Percentiles rank a stretch among this genome's conserved stretches.
Conservation (phyloP, 352 stramenopile genomes). For the Pythium rhizo-oryzae region DNA sequence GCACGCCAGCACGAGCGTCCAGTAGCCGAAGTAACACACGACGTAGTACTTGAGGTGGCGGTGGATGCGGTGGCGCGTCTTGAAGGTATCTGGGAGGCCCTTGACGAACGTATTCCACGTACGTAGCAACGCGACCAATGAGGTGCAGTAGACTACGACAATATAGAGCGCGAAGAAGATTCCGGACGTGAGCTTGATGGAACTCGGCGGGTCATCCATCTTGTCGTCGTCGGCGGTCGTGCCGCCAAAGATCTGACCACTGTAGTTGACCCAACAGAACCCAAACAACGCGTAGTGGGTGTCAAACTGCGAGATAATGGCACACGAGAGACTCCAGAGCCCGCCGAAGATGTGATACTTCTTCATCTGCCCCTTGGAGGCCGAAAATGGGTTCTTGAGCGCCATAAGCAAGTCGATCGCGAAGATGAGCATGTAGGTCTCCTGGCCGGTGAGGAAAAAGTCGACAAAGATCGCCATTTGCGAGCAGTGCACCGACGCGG, state of each 20-base stretch:
- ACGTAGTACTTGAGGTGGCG: constrained; percentile 88
- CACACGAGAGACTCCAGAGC: constrained; percentile 70
- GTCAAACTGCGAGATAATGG: constrained; percentile 73
- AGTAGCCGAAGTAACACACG: constrained; percentile 87
- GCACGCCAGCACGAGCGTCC: constrained; percentile 71
- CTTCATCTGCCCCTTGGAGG: constrained; percentile 79
- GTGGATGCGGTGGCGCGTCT: constrained; percentile 72
- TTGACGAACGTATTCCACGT: constrained; percentile 86
- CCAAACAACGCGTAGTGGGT: constrained; percentile 76
- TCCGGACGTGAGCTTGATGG: constrained; percentile 46
- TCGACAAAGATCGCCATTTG: constrained; percentile 74
- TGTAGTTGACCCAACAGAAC: constrained; percentile 80
- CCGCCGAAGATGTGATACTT: constrained; percentile 78
- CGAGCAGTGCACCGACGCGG: constrained; percentile 48
- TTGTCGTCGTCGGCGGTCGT: constrained; percentile 35
- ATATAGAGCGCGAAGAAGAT: constrained; percentile 88
- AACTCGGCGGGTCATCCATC: background rate
- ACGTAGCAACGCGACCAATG: constrained; percentile 69
- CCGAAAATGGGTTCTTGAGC: constrained; percentile 86
- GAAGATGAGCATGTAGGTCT: constrained; percentile 91
- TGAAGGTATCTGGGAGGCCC: constrained; percentile 75
- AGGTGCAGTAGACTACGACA: constrained; percentile 79
- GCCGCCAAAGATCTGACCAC: constrained; percentile 38
- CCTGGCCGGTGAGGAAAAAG: constrained; percentile 82
- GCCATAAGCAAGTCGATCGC: constrained; percentile 82